Conservation (phyloP, 352 stramenopile genomes). For the Phytophthora pinifolia region DNA sequence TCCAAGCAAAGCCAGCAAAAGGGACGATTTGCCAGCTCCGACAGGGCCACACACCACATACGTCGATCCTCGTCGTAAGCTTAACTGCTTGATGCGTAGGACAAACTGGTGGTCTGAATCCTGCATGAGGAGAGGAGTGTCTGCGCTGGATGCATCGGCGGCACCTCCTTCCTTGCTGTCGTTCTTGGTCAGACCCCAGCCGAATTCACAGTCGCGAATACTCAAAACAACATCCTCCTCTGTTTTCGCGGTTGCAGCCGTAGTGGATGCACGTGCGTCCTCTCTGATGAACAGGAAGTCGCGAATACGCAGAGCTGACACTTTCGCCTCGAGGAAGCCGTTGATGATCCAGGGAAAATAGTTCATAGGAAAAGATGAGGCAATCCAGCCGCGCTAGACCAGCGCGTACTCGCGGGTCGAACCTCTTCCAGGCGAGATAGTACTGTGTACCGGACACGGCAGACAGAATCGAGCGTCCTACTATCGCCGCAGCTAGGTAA, state of each 20-base stretch:
- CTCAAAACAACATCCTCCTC: slow-evolving; percentile 8
- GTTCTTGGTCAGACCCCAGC: slow-evolving; percentile 8
- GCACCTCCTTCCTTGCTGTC: neutral
- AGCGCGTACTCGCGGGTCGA: slow-evolving; percentile 70
- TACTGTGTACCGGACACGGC: slow-evolving; percentile 81
- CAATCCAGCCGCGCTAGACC: slow-evolving; percentile 83
- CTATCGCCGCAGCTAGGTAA: slow-evolving; percentile 54
- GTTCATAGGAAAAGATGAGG: slow-evolving; percentile 91
- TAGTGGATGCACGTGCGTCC: neutral
- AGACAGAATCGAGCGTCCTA: slow-evolving; percentile 49
- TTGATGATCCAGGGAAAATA: slow-evolving; percentile 93
- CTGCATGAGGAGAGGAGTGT: slow-evolving; percentile 25
- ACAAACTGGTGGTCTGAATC: slow-evolving; percentile 30
- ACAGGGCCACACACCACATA: slow-evolving; percentile 89
- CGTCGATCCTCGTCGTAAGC: slow-evolving; percentile 35
- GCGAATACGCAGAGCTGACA: slow-evolving; percentile 80
- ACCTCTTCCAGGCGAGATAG: slow-evolving; percentile 71
- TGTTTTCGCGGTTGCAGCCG: neutral
- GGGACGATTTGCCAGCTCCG: slow-evolving; percentile 95
- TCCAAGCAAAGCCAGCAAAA: slow-evolving; percentile 94
- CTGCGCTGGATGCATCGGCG: slow-evolving; percentile 6
- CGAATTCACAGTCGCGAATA: slow-evolving; percentile 36
- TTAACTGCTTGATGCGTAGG: slow-evolving; percentile 47
- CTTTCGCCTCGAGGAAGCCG: slow-evolving; percentile 80
- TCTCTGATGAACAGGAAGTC: slow-evolving; percentile 61